A percentile compares a stretch with the other conserved stretches of the same genome.
Evolutionary conservation across 2,329 filamentous ascomycete species (phyloP).

Genomic region (Venturiaceae sp.): DNA sequence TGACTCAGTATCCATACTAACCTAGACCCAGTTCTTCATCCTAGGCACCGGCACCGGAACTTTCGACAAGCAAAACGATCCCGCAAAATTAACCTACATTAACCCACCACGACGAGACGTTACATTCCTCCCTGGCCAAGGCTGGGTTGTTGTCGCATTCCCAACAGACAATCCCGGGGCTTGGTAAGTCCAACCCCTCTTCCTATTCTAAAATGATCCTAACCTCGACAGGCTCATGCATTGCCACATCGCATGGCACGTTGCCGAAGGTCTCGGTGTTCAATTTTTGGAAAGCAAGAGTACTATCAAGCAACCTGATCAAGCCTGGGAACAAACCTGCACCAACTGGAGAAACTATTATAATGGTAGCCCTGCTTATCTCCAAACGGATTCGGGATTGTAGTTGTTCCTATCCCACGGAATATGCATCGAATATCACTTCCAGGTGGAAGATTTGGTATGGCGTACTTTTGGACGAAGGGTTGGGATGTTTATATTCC

Average conservation of each 20-base stretch:
- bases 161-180: conserved; percentile 22
- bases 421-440: too few relatives aligned
- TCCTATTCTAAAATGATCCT: not conserved
- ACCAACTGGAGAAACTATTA: conserved; percentile 26
- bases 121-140: conserved; percentile 20
- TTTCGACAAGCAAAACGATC: conserved; percentile 22
- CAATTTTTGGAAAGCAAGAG: conserved; percentile 40
- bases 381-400: conserved; percentile 30
- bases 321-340: conserved; percentile 18
- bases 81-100: conserved; percentile 18
- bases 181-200: conserved; percentile 12
- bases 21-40: conserved; percentile 29
- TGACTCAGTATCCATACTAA: not conserved
- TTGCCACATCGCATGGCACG: conserved; percentile 42
- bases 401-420: too few relatives aligned
- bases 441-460: too few relatives aligned
- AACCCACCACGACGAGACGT: conserved; percentile 23
- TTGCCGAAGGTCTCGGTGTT: conserved; percentile 46
- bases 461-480: too few relatives aligned
- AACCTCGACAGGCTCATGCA: conserved; percentile 6
- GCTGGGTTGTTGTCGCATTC: conserved; percentile 23
- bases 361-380: conserved; percentile 16
- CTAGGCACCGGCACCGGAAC: conserved; percentile 25
- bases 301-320: conserved; percentile 20
- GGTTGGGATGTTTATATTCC: too few relatives aligned